phyloP scores from a whole-genome alignment of 208 protist genomes.

The Willaertia magna region DNA sequence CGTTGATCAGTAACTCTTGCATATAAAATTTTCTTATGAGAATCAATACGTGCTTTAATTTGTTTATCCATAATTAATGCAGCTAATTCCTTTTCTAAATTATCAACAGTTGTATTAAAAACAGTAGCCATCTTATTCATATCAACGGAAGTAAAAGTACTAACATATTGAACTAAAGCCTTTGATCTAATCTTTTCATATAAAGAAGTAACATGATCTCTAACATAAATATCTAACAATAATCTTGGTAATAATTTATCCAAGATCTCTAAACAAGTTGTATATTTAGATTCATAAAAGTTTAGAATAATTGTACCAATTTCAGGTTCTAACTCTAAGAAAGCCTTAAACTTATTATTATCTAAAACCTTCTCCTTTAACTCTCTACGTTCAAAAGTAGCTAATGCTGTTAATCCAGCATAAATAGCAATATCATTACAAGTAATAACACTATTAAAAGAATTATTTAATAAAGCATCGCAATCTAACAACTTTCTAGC shows the following conservation, averaged over 20 bases:
- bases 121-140: conserved; percentile 47
- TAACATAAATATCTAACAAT: conserved; percentile 45
- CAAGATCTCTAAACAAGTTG: not conserved
- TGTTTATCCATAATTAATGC: conserved; percentile 45
- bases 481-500: conserved; percentile 44
- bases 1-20: conserved; percentile 36
- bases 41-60: conserved; percentile 59
- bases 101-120: conserved; percentile 40
- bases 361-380: conserved; percentile 42
- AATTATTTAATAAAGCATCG: conserved; percentile 18
- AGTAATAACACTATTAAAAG: conserved; percentile 37
- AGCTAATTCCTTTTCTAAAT: conserved; percentile 47
- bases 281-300: conserved; percentile 46
- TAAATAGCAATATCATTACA: conserved; percentile 49
- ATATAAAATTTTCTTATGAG: conserved; percentile 50
- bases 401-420: conserved; percentile 51
- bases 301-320: conserved; percentile 38
- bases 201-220: conserved; percentile 36
- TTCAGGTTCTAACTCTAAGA: conserved; percentile 46
- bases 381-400: conserved; percentile 49
- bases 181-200: conserved; percentile 39
- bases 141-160: conserved; percentile 49
- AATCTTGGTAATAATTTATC: conserved; percentile 24
- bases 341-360: conserved; percentile 41
- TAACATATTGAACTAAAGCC: conserved; percentile 44